phyloP scores from a whole-genome alignment of 1,284 basidiomycete genomes.

The Grifola frondosa region DNA sequence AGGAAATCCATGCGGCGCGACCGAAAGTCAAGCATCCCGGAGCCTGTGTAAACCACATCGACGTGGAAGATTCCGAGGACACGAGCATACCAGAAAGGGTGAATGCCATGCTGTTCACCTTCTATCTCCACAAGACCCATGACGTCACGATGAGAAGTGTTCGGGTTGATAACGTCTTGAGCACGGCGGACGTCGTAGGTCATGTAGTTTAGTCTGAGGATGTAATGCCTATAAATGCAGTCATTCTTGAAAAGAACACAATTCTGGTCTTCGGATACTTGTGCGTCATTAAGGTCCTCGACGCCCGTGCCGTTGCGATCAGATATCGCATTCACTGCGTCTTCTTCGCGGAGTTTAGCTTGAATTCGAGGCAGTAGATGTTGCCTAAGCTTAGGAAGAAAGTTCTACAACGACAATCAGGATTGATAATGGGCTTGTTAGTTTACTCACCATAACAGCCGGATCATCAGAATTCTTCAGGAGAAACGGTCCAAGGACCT shows the following conservation, averaged over 20 bases:
- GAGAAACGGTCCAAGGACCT: too few relatives aligned
- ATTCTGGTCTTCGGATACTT: too few relatives aligned
- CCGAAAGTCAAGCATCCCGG: too few relatives aligned
- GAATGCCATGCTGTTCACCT: neutral
- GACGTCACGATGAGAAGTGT: constrained; percentile 23
- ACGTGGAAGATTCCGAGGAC: constrained; percentile 34
- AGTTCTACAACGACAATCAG: too few relatives aligned
- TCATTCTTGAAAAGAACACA: constrained; percentile 19
- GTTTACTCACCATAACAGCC: too few relatives aligned
- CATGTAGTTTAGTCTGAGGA: constrained; percentile 30
- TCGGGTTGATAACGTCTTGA: constrained; percentile 37
- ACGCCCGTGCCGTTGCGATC: too few relatives aligned
- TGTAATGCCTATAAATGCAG: constrained; percentile 26
- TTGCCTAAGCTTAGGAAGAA: constrained; percentile 18
- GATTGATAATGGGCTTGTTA: too few relatives aligned
- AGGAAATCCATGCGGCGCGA: constrained; percentile 23
- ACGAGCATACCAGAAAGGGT: constrained; percentile 33
- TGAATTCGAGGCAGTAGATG: constrained; percentile 21
- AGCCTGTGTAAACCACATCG: constrained; percentile 2
- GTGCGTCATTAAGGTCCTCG: too few relatives aligned
- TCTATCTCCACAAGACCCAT: constrained; percentile 24
- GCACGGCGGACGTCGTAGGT: constrained; percentile 33
- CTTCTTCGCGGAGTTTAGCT: too few relatives aligned
- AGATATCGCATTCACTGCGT: too few relatives aligned
- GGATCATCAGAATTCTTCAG: too few relatives aligned